Evolutionary conservation across 2,329 filamentous ascomycete species (phyloP).

Genomic region (Pseudocercospora crystallina): DNA sequence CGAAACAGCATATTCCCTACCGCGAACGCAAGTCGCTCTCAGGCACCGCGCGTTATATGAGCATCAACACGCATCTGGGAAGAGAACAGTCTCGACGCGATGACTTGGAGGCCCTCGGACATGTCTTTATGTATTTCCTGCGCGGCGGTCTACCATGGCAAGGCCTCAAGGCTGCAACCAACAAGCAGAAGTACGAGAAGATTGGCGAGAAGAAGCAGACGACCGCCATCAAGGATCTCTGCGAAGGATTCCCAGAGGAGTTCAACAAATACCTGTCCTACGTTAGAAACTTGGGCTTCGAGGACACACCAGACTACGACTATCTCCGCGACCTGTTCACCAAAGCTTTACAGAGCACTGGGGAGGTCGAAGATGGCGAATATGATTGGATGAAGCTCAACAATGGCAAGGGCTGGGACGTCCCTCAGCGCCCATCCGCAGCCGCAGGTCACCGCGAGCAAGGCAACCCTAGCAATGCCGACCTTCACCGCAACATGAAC

Average conservation of each 20-base stretch:
- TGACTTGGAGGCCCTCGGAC: slow-evolving; percentile 81
- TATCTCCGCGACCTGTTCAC: slow-evolving; percentile 96
- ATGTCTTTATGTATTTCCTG: slow-evolving; percentile 71
- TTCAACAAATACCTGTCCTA: slow-evolving; percentile 98
- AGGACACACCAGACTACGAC: slow-evolving; percentile 98
- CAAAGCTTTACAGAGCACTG: slow-evolving; percentile 88
- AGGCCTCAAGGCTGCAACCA: slow-evolving; percentile 46
- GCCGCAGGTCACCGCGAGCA: slow-evolving; percentile 71
- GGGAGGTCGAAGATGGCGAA: slow-evolving; percentile 94
- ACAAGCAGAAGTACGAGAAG: slow-evolving; percentile 88
- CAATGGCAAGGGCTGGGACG: slow-evolving; percentile 89
- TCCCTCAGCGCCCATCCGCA: slow-evolving; percentile 67
- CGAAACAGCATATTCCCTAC: slow-evolving; percentile 98
- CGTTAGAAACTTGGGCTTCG: slow-evolving; percentile 95
- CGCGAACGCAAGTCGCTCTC: slow-evolving; percentile 95
- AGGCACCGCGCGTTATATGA: slow-evolving; percentile 97
- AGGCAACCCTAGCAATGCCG: slow-evolving; percentile 79
- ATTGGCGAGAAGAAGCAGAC: slow-evolving; percentile 99
- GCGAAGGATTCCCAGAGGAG: slow-evolving; percentile 94
- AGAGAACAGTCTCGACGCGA: slow-evolving; percentile 94
- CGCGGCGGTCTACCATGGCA: slow-evolving; percentile 67
- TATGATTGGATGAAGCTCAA: slow-evolving; percentile 99
- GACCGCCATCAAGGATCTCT: slow-evolving; percentile 92
- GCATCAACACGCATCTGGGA: slow-evolving; percentile 97
- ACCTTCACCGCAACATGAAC: slow-evolving; percentile 64